Base-by-base conservation (phyloP, 148 eudicot species). In the Salicornia ramosissima region DNA sequence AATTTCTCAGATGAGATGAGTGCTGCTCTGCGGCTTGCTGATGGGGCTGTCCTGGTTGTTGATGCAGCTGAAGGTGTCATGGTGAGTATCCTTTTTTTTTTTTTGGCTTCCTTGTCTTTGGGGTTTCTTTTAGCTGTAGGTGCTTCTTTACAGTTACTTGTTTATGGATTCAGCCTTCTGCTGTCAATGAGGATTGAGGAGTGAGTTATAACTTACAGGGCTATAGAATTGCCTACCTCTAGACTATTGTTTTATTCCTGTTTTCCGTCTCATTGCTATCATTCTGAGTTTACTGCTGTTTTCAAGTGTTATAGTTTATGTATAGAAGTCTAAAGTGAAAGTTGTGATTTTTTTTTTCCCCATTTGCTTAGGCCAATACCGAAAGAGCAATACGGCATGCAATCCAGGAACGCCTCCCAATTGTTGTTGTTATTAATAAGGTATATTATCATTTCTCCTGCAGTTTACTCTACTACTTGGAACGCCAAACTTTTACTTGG, bases 311-410 rank as follows among this genome's bases (percentile, higher is more conserved):
- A 46, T 19, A 12, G 0, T 12, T 11, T 46, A 46, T 46, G 0
- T 11, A 15, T 46, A 1, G 1, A 46, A 15, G 14, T 46, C 16
- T 12, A 46, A 1, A 11, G 13, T 14, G 0, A 46, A 13, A 46
- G 16, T 15, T 46, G 15, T 11, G 59, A 34, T 73, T 18, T 39
- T 42, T 60, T 13, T 26, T 68, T 56, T 53, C 39, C 11, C 49
- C 33, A 16, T 66, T n/a, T 67, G 18, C 36, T 57, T 77, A 93
- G 99, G 97, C 85, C 28, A 94, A 94, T 74, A 95, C 99, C 6
- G 99, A 95, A 78, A 91, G 99, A 71, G 99, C 99, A 43, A 95
- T 95, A 62, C 91, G 97, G 19, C 99, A 95, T 81, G 99, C 99
- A 52, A 91, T 87, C 62, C 99, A 89, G 77, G 99, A 95, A 40